phyloP scores from a whole-genome alignment of 2,329 filamentous ascomycete genomes.

The Zasmidium cellare region DNA sequence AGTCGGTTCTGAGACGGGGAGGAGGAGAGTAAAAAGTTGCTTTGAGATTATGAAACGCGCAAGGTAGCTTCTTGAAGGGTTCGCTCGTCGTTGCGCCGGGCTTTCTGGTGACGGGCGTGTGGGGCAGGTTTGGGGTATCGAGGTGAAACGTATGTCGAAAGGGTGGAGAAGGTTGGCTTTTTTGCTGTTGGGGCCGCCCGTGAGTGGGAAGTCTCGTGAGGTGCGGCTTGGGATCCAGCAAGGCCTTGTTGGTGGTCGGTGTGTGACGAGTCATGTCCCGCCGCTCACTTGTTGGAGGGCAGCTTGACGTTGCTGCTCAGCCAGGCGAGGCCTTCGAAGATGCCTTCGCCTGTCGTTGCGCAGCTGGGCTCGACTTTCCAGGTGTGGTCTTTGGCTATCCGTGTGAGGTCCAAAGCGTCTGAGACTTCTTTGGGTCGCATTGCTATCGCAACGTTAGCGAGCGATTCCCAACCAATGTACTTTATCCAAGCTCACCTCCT shows the following conservation, averaged over 20 bases:
- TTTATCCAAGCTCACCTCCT: constrained; percentile 57
- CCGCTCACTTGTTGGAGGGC: constrained; percentile 27
- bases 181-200: too few species aligned
- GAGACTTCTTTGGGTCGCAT: constrained; percentile 54
- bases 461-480: not conserved
- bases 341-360: constrained; percentile 54
- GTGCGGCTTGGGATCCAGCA: too few species aligned
- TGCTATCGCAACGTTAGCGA: constrained; percentile 32
- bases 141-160: not conserved
- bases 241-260: too few species aligned
- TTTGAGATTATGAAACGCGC: not conserved
- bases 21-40: too few species aligned
- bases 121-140: not conserved
- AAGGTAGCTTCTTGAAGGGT: too few species aligned
- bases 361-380: constrained; percentile 58
- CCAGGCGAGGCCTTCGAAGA: constrained; percentile 55
- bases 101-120: not conserved
- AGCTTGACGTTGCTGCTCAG: constrained; percentile 53
- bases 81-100: too few species aligned
- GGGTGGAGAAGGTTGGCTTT: not conserved
- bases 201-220: too few species aligned
- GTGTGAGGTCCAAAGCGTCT: constrained; percentile 48
- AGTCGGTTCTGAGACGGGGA: too few species aligned
- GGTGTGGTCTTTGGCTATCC: constrained; percentile 53
- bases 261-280: not conserved